Evolutionary conservation across 805 yeast species (phyloP), one percentile per base, ranked within the genome.

Genomic region (Sporopachydermia quercuum): DNA sequence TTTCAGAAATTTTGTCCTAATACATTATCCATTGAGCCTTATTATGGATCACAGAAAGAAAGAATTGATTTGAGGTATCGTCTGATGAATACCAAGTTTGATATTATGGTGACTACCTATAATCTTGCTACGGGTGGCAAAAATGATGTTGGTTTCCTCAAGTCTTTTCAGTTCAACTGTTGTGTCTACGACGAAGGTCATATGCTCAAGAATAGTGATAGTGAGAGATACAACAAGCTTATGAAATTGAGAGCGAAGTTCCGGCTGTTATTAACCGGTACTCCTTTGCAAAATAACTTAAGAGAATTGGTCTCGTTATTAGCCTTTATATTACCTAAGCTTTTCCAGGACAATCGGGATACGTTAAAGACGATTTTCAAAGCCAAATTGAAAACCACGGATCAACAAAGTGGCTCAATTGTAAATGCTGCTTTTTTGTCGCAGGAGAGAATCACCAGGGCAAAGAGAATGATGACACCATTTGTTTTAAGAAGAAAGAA

Each of bases 141-240:
- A 48, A 70, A 71, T 37, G 99, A 91, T 57, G 74, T 76, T 49
- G 71, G 78, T 18, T 91, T 91, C 52, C 65, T 91, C 49, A 75
- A 76, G 52, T 68, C 71, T 45, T 74, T 78, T 50, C 67, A 72
- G 16, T 91, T 91, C 58, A 85, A 91, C 56, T 83, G 80, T 47
- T 75, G 94, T 44, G 89, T 91, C 1, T 91, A 84, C 54, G 99
- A 91, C 58, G 99, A 91, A 64, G 99, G 99, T 2, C 99, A 91
- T 58, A 78, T 91, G 83, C 66, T 91, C 49, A 91, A 91, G 56
- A 91, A 91, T 57, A 81, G 94, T 2, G 66, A 71, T 44, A 74
- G 91, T 19, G 97, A 89, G 51, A 69, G 99, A 49, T 91, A 89
- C 55, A 67, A 63, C 44, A 89, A 86, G 58, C 66, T 91, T 45